A percentile compares a stretch with the other conserved stretches of the same genome.
Conservation (phyloP, 306 rosid species). For the Abrus precatorius region DNA sequence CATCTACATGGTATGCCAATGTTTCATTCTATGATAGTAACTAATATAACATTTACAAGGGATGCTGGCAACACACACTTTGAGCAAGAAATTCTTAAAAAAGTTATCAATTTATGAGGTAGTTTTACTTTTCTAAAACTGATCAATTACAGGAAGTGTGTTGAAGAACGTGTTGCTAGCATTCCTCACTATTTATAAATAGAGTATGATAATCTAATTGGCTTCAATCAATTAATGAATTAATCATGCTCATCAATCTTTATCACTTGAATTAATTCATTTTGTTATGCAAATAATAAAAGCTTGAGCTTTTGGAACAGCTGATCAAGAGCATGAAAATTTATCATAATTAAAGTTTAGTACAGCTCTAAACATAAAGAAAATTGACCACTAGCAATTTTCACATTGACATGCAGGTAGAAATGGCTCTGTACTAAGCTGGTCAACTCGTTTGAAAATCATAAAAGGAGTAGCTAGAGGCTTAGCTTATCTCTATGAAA, state of each 20-base stretch:
- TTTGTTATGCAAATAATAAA: neutral
- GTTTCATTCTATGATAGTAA: neutral
- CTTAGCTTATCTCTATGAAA: constrained; percentile 61
- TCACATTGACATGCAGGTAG: constrained; percentile 54
- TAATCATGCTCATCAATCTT: neutral
- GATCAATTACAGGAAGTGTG: no score
- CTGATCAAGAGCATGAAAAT: neutral
- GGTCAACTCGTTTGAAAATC: constrained; percentile 78
- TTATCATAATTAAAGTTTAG: neutral
- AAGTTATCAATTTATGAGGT: no score
- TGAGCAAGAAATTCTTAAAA: no score
- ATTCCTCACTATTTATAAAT: neutral
- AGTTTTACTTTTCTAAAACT: no score
- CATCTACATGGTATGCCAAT: constrained; percentile 65
- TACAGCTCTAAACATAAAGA: neutral
- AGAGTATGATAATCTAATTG: neutral
- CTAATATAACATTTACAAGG: neutral
- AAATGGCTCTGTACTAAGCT: constrained; percentile 48
- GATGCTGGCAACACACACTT: no score
- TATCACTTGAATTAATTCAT: neutral
- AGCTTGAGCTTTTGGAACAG: neutral
- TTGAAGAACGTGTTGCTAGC: no score
- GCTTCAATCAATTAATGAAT: constrained; percentile 1
- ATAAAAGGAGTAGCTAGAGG: constrained; percentile 80
- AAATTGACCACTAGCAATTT: neutral